A percentile compares a stretch with the other conserved stretches of the same genome.
phyloP scores from a whole-genome alignment of 306 rosid genomes.

The Pyrus communis region DNA sequence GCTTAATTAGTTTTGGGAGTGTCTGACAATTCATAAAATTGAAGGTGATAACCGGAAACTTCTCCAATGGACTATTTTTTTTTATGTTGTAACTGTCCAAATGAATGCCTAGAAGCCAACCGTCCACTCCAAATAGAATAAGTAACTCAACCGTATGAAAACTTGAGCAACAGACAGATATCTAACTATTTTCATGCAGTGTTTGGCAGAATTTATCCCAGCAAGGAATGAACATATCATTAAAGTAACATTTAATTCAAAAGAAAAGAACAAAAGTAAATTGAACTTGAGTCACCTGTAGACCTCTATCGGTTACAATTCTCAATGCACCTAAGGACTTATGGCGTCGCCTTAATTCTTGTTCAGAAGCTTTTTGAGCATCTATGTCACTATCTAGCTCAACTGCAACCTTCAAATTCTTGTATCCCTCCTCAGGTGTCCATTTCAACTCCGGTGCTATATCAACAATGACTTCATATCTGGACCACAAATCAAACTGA shows the following conservation, averaged over 20 bases:
- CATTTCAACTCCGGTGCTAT: constrained; percentile 84
- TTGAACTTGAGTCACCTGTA: constrained; percentile 57
- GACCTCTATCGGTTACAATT: constrained; percentile 74
- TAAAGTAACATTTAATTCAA: neutral
- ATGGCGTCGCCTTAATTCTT: constrained; percentile 67
- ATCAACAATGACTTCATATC: constrained; percentile 83
- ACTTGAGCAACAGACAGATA: neutral
- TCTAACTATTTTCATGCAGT: neutral
- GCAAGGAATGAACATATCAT: neutral
- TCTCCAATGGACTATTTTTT: neutral
- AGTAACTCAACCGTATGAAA: neutral
- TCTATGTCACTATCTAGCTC: constrained; percentile 77
- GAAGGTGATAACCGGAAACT: neutral
- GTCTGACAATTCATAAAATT: neutral
- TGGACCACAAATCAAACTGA: constrained; percentile 36
- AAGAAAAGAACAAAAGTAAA: neutral
- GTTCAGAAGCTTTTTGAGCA: constrained; percentile 55
- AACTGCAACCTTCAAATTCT: constrained; percentile 74
- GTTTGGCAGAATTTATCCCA: neutral
- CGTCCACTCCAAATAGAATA: neutral
- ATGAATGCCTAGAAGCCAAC: neutral
- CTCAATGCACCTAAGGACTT: constrained; percentile 64
- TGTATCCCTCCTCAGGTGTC: constrained; percentile 69
- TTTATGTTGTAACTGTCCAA: neutral
- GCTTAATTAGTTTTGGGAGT: neutral